Conservation (phyloP, 2,329 filamentous ascomycete species). For the Bipolaris cookei region DNA sequence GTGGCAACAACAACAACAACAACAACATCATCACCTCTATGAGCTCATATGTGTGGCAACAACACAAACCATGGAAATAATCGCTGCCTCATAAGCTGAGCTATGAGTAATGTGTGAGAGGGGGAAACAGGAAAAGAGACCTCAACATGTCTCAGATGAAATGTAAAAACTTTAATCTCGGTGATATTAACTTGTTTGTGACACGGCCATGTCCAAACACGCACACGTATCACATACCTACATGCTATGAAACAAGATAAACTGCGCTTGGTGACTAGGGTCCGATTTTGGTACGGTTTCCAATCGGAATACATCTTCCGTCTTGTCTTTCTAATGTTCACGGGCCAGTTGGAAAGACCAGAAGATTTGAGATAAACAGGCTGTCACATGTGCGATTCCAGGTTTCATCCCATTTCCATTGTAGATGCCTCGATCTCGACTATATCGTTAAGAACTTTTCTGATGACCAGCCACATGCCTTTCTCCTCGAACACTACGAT, state of each 20-base stretch:
- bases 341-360: no score
- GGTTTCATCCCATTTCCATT: no score
- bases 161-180: not conserved
- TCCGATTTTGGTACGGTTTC: no score
- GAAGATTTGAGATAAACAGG: no score
- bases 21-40: not conserved
- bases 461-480: no score
- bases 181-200: not conserved
- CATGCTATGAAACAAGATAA: not conserved
- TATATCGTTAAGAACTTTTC: no score
- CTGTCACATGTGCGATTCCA: no score
- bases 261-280: conserved; percentile 50
- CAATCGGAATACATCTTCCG: no score
- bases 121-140: not conserved
- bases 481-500: no score
- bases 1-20: not conserved
- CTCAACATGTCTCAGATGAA: not conserved
- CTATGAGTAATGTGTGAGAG: not conserved
- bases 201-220: not conserved
- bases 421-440: no score
- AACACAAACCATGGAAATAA: not conserved
- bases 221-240: no score
- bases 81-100: not conserved
- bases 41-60: not conserved
- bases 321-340: no score